phyloP scores from a whole-genome alignment of 257 asterid genomes.

The Fraxinus cuspidata region DNA sequence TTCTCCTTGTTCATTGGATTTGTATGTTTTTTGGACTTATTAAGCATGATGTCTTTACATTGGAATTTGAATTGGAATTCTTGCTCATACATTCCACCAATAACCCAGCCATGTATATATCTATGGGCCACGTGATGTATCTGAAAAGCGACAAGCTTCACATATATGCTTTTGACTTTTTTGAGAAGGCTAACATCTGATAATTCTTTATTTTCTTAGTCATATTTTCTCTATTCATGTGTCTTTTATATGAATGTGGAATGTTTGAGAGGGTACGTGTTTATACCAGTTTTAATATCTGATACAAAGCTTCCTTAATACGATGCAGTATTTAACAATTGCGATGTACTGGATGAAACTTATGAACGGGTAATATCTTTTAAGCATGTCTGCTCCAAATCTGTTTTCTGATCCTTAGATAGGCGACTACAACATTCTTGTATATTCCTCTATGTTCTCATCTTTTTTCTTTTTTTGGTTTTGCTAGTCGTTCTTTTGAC shows the following conservation, averaged over 20 bases:
- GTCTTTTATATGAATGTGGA: neutral
- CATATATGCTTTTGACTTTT: slow-evolving; percentile 4
- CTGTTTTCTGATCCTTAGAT: slow-evolving; percentile 6
- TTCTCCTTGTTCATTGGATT: slow-evolving; percentile 4
- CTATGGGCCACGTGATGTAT: neutral
- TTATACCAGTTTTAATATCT: neutral
- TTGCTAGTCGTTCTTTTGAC: neutral
- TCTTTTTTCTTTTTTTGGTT: neutral
- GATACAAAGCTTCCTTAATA: slow-evolving; percentile 52
- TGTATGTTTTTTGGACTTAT: neutral
- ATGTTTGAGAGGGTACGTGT: neutral
- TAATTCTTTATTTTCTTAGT: neutral
- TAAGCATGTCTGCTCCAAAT: slow-evolving; percentile 9
- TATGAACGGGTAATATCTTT: slow-evolving; percentile 66
- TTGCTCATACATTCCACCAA: slow-evolving; percentile 3
- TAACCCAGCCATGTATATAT: slow-evolving; percentile 11
- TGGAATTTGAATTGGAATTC: neutral
- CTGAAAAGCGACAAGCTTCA: neutral
- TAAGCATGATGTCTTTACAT: neutral
- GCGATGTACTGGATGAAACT: slow-evolving; percentile 81
- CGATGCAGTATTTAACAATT: slow-evolving; percentile 72
- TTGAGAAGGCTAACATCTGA: neutral
- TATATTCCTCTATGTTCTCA: neutral
- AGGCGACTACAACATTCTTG: neutral
- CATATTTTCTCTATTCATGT: neutral